Conservation (phyloP, 2,329 filamentous ascomycete genomes). For the Aspergillus amoenus region DNA sequence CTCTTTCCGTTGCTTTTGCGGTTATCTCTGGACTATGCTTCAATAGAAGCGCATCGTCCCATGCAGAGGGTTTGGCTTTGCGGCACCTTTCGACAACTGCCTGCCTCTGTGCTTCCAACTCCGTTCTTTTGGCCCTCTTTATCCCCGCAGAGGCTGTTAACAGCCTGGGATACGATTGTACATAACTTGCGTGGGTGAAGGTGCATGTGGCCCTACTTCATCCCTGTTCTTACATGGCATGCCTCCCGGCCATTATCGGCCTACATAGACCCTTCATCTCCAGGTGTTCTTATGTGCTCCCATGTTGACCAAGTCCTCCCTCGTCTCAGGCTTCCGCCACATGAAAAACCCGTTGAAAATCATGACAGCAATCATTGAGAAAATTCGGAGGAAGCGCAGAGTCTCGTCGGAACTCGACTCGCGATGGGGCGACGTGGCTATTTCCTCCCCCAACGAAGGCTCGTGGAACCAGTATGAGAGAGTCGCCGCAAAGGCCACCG, state of each 20-base stretch:
- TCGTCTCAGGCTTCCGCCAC: constrained; percentile 13
- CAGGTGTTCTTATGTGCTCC: not conserved
- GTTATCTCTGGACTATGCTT: constrained; percentile 11
- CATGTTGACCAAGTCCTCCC: constrained; percentile 14
- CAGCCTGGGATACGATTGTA: constrained; percentile 2
- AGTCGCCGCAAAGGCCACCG: constrained; percentile 13
- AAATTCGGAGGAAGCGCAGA: constrained; percentile 34
- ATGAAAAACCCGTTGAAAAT: constrained; percentile 27
- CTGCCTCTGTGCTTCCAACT: constrained; percentile 5
- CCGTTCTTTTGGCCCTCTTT: not conserved
- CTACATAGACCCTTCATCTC: constrained; percentile 5
- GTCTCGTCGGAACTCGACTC: constrained; percentile 38
- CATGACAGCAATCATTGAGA: constrained; percentile 33
- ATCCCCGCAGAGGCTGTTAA: not conserved
- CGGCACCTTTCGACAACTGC: not conserved
- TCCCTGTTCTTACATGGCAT: not conserved
- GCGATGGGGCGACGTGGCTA: constrained; percentile 42
- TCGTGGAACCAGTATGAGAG: constrained; percentile 45
- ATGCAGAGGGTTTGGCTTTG: constrained; percentile 17
- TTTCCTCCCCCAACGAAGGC: constrained; percentile 40
- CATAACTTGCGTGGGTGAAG: constrained; percentile 5
- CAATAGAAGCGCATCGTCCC: constrained; percentile 26
- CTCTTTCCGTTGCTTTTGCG: not conserved
- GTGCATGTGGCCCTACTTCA: constrained; percentile 6
- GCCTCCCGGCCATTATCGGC: not conserved